Percentiles rank a stretch among this genome's conserved stretches.
These are phyloP conservation scores for Eucalyptus rudis DNA, from an alignment of 345 rosid genomes.

Conservation along the genomic window DNA sequence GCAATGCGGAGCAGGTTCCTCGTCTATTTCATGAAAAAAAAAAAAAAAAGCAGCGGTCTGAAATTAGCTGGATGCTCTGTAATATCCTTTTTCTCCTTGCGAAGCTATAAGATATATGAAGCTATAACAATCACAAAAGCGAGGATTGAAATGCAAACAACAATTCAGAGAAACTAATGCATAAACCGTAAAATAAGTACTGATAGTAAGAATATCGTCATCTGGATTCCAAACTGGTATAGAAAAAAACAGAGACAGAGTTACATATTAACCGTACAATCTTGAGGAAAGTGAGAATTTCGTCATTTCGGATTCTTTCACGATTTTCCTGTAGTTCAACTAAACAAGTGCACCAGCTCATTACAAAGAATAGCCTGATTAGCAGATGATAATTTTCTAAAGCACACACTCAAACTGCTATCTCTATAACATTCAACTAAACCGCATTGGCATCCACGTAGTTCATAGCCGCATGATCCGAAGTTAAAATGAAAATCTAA, in stretches of 20 bases:
- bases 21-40: constrained; percentile 29
- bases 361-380: neutral
- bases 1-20: constrained; percentile 92
- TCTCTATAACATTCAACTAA: neutral
- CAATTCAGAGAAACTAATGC: neutral
- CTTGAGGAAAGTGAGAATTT: neutral
- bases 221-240: neutral
- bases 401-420: neutral
- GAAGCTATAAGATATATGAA: neutral
- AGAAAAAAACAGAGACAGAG: neutral
- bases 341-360: neutral
- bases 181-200: neutral
- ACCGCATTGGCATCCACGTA: neutral
- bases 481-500: neutral
- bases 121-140: neutral
- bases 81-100: neutral
- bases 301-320: neutral
- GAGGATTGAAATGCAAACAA: neutral
- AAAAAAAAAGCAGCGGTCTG: neutral
- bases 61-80: neutral
- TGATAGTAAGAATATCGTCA: neutral
- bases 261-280: neutral
- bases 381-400: neutral
- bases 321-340: neutral
- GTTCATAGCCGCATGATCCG: neutral